These are phyloP conservation scores for Alternaria alternata DNA, from an alignment of 2,329 filamentous ascomycete genomes.

Conservation along the genomic window DNA sequence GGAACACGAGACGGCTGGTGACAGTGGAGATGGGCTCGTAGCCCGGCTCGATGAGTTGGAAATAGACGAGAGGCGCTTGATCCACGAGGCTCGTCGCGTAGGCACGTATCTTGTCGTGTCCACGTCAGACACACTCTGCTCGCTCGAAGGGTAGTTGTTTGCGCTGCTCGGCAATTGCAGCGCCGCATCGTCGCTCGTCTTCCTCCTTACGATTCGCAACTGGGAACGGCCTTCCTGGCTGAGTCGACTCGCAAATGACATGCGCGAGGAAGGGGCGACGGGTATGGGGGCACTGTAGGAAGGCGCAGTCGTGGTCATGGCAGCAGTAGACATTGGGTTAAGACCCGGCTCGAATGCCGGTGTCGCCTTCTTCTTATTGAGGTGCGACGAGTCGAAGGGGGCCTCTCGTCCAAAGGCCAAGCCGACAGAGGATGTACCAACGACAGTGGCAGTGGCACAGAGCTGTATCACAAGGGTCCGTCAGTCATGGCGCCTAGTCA, in stretches of 20 bases:
- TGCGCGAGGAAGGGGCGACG: slow-evolving; percentile 35
- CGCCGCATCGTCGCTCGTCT: slow-evolving; percentile 40
- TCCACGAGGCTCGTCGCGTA: slow-evolving; percentile 67
- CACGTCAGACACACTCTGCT: slow-evolving; percentile 35
- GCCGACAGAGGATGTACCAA: slow-evolving; percentile 67
- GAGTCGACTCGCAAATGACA: slow-evolving; percentile 33
- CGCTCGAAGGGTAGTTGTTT: slow-evolving; percentile 32
- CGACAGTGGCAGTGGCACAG: slow-evolving; percentile 67
- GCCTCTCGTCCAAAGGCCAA: slow-evolving; percentile 64
- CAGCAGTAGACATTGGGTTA: slow-evolving; percentile 39
- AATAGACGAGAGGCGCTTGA: slow-evolving; percentile 73
- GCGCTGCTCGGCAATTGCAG: slow-evolving; percentile 27
- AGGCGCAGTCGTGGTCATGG: slow-evolving; percentile 35
- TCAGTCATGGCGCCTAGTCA: slow-evolving; percentile 47
- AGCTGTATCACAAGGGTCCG: slow-evolving; percentile 58
- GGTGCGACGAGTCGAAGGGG: slow-evolving; percentile 43
- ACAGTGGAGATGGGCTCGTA: slow-evolving; percentile 71
- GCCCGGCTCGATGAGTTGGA: slow-evolving; percentile 70
- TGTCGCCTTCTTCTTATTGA: slow-evolving; percentile 52
- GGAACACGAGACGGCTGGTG: slow-evolving; percentile 71
- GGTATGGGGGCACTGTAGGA: slow-evolving; percentile 36
- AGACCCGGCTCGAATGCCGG: slow-evolving; percentile 43
- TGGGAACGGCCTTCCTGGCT: slow-evolving; percentile 43
- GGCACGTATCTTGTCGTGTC: slow-evolving; percentile 40
- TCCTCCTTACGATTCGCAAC: slow-evolving; percentile 45